A percentile compares a stretch with the other conserved stretches of the same genome.
phyloP scores from a whole-genome alignment of 2,329 filamentous ascomycete species.

The Ophiobolus disseminans region DNA sequence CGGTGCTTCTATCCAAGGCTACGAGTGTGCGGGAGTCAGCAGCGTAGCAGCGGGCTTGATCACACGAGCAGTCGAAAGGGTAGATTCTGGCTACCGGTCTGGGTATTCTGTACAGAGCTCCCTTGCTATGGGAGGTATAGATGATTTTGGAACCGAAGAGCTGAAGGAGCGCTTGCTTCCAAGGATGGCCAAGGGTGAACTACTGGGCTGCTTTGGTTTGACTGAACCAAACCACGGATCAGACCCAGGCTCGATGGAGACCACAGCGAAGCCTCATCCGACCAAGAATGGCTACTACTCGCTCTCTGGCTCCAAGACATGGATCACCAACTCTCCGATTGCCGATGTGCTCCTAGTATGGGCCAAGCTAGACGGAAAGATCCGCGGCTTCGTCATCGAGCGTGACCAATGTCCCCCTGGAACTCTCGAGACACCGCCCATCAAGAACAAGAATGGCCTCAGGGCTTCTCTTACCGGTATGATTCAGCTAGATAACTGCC shows the following conservation, averaged over 20 bases:
- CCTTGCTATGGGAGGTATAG: conserved; percentile 89
- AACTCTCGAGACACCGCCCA: conserved; percentile 86
- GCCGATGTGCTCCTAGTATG: conserved; percentile 85
- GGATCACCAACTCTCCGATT: conserved; percentile 95
- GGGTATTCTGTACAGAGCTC: conserved; percentile 95
- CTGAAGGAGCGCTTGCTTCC: conserved; percentile 86
- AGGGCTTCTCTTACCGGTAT: conserved; percentile 94
- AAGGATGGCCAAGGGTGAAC: conserved; percentile 79
- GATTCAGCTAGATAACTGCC: conserved; percentile 93
- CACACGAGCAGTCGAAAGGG: conserved; percentile 86
- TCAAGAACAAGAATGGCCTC: conserved; percentile 95
- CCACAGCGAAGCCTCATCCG: conserved; percentile 81
- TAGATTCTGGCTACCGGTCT: conserved; percentile 90
- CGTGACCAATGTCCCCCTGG: conserved; percentile 83
- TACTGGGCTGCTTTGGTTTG: conserved; percentile 85
- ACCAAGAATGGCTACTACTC: conserved; percentile 82
- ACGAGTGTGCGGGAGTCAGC: conserved; percentile 86
- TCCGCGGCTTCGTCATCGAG: conserved; percentile 90
- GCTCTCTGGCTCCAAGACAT: conserved; percentile 85
- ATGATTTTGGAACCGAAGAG: conserved; percentile 85
- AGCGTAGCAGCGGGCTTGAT: conserved; percentile 90
- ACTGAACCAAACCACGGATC: conserved; percentile 94
- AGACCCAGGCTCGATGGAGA: conserved; percentile 91
- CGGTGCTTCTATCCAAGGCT: conserved; percentile 84
- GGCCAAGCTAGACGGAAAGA: conserved; percentile 94